phyloP scores from a whole-genome alignment of 202 grass and related monocot genomes.

The Digitaria exilis region DNA sequence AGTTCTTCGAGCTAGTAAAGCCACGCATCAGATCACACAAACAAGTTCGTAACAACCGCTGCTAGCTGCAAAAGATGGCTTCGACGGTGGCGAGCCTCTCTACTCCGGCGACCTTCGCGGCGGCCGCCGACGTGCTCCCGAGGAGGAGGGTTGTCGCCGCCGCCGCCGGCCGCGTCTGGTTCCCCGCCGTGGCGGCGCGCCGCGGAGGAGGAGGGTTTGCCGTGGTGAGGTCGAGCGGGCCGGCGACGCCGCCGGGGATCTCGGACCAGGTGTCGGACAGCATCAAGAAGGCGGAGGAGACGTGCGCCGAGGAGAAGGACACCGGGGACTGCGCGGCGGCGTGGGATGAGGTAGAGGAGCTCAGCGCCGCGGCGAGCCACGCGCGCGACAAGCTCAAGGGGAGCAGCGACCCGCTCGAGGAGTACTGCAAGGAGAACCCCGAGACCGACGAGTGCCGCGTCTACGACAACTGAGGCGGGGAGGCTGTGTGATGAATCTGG shows the following conservation, averaged over 20 bases:
- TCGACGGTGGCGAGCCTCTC: conserved; percentile 39
- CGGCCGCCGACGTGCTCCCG: conserved; percentile 5
- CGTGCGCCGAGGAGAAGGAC: conserved; percentile 52
- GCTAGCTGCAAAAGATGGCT: conserved; percentile 33
- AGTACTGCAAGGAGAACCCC: conserved; percentile 93
- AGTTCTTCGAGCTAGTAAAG: not conserved
- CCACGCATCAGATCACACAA: not conserved
- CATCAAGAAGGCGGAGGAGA: conserved; percentile 83
- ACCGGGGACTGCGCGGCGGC: conserved; percentile 73
- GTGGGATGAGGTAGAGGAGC: conserved; percentile 96
- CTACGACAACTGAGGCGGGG: conserved; percentile 60
- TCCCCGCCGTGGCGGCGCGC: not conserved
- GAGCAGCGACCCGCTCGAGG: conserved; percentile 66
- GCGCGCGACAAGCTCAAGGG: conserved; percentile 78
- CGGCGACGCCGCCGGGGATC: conserved; percentile 64
- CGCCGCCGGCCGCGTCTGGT: conserved; percentile 3
- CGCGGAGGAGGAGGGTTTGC: conserved; percentile 15
- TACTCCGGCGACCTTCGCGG: conserved; percentile 25
- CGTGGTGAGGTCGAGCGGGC: conserved; percentile 50
- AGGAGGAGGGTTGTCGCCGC: not conserved
- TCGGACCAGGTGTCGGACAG: conserved; percentile 83
- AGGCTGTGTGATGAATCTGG: not conserved
- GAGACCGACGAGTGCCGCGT: conserved; percentile 82
- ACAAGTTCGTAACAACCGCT: not conserved
- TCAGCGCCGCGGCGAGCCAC: conserved; percentile 91